Evolutionary conservation across 805 yeast species (phyloP), one percentile per base, ranked within the genome.

Genomic region (Metschnikowia vanudenii): DNA sequence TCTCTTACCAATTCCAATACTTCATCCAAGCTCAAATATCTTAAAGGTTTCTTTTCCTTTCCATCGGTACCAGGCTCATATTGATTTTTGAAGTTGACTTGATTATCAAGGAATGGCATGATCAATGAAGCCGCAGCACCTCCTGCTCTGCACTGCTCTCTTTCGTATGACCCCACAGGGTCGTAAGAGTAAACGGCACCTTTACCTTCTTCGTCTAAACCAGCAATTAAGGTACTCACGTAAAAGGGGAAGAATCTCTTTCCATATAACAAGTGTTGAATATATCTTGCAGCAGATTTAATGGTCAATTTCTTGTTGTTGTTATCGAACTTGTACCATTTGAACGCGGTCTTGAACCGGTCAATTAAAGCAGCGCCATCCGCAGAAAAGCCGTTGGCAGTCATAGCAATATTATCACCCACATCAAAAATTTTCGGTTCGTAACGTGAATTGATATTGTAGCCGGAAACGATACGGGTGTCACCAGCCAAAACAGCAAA

Each of bases 401-500:
- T 82, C 71, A 94, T 79, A 54, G 87, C 78, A 43, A 94, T 75
- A 62, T 86, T 78, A 66, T 92, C 97, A 41, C 97, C 98, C 49
- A 88, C 85, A 56, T 84, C 80, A 59, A 88, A 85, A 46, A 94
- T 87, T 67, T 89, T 91, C 36, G 96, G 94, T 65, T 88, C 94
- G 65, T 86, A 84, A 62, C 99, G 82, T 9, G 97, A 84, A 65
- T 94, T 90, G 66, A 94, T 94, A 52, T 88, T 83, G 70, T 90
- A 94, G 18, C 97, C 99, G 16, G 86, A 84, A 4, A 96, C 88
- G 61, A 87, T 95, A 74, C 99, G 85, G n/a, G 99, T 94, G 67
- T 94, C 99, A 38, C 98, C 98, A 0, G 99, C 99, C 51, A 94
- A 75, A 30, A 94, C 94, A 16, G 96, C 97, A 61, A 90, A 94